Base-by-base conservation (phyloP, 192 early-diverging fungal genomes). In the Backusella sp. region DNA sequence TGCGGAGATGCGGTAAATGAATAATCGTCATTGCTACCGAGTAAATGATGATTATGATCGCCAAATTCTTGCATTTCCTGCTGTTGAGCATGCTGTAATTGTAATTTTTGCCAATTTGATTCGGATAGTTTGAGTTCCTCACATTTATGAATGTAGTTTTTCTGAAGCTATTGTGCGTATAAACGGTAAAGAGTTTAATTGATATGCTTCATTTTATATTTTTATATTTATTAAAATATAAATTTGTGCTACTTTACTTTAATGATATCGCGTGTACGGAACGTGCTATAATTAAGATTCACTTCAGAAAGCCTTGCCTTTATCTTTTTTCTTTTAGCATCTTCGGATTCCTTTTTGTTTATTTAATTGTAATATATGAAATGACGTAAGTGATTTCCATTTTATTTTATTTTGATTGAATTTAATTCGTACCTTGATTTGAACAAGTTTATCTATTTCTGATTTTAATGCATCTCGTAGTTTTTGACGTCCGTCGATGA, bases 231-330 rank as follows among this genome's bases (percentile, higher is more conserved):
- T 59, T 62, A 62, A 62, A 62, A 21, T 62, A 62, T 62, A 62
- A 28, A 62, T 62, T 62, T 62, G 56, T 62, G 23, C 56, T 62
- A 62, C 56, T 62, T 28, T 14, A 62, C 56, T 23, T 62, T 62
- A 62, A 62, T 62, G 56, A 83, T 35, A n/a, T 79, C 76, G 23
- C 62, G 36, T 17, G 71, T 77, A 1, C 79, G 78, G 52, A 46
- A 73, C 4, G 32, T 71, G 44, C 49, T 53, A 44, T 83, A 83
- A 17, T 73, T 49, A n/a, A 52, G 68, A 77, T 83, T 83, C 3
- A 14, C 68, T 17, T 80, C 76, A 15, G 67, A 56, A 32, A 76
- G 37, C 14, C 28, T 69, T 21, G 35, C 41, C 26, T 82, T 82
- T 19, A 75, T 37, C 19, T 26, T 67, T 49, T 78, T 78, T 44